A percentile compares a stretch with the other conserved stretches of the same genome.
Conservation (phyloP, 306 rosid species). For the Pueraria montana region DNA sequence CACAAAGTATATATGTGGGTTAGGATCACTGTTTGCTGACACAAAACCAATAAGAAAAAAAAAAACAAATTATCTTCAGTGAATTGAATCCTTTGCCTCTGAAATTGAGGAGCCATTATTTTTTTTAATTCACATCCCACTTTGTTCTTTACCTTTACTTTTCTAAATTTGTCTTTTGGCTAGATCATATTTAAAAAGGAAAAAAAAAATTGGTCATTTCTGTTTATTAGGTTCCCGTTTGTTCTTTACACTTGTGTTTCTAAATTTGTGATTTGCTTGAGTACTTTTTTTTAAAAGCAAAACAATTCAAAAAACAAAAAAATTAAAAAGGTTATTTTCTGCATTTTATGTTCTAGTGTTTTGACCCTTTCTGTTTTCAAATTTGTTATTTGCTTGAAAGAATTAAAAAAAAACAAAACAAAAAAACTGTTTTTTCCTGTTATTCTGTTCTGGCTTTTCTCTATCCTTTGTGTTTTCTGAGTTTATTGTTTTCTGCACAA, state of each 20-base stretch:
- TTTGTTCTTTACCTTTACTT: neutral
- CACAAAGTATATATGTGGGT: neutral
- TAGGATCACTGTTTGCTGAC: neutral
- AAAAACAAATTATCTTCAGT: neutral
- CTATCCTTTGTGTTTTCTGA: constrained; percentile 6
- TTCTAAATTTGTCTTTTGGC: neutral
- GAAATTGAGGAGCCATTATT: neutral
- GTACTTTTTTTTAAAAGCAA: no score
- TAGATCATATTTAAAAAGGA: neutral
- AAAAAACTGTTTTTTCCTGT: no score
- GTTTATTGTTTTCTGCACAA: neutral
- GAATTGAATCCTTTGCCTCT: neutral
- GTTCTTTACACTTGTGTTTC: neutral
- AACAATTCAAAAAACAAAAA: neutral
- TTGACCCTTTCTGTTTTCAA: neutral
- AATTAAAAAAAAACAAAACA: neutral
- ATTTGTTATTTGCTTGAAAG: neutral
- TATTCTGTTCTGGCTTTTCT: neutral
- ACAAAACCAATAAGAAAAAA: neutral
- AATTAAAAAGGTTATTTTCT: neutral
- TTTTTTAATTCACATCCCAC: neutral
- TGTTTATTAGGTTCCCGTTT: neutral
- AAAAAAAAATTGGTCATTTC: neutral
- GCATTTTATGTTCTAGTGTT: neutral
- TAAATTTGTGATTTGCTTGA: neutral